Base-by-base conservation (phyloP, 441 rosid genomes). In the Syzygium syzygioides region DNA sequence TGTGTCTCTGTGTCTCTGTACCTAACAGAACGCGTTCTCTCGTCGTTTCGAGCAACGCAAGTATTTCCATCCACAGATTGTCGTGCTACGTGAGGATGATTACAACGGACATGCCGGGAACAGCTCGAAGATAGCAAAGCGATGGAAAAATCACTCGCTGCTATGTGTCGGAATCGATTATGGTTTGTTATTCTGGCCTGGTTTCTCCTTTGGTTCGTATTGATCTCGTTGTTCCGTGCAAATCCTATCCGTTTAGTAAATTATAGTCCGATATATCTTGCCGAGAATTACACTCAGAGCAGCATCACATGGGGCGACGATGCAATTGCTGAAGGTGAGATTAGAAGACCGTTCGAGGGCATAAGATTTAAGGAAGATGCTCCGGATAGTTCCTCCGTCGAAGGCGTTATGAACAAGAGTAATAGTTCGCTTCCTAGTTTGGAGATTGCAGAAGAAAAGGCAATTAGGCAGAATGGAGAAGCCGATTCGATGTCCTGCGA, bases 401-500 rank as follows among this genome's bases (percentile, higher is more conserved):
- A 56, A 56, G 59, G 59, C 64, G 14, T 26, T 12, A 30, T 53
- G 86, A 20, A 30, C 34, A 55, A 9, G 86, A 53, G 26, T 18
- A 17, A 17, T 53, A 53, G 26, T 18, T 52, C 14, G 26, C 15
- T 52, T n/a, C 56, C 25, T 18, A 3, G 86, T 32, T 85, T 1
- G 86, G 45, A 85, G 59, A 55, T 55, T 28, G 26, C 55, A n/a
- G 59, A 84, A 32, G 86, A 85, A 19, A 85, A 52, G 86, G 26
- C 5, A 9, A 45, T 13, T 41, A 41, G 83, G 83, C 18, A 76
- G 20, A 7, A 23, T 23, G 50, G 52, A 12, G 88, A 87, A 56
- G 88, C 92, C 34, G 93, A 92, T 87, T 68, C 90, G 54, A 93
- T 91, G 86, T 89, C 94, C 25, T 96, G 99, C 34, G 64, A 84